Evolutionary conservation across 257 asterid species (phyloP).

Genomic region (Solanum chilense): DNA sequence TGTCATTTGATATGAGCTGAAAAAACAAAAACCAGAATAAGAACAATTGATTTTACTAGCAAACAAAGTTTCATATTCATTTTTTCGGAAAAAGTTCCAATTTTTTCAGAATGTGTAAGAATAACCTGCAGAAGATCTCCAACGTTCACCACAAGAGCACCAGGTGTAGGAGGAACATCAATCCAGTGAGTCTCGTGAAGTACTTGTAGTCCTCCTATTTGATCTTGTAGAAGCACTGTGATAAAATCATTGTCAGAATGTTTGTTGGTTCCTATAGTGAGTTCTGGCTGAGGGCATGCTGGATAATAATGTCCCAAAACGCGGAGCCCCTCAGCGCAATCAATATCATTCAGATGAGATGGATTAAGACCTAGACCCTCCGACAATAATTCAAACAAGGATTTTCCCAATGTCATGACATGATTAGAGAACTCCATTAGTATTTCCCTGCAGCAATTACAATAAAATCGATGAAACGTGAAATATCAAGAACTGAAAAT

Average conservation of each 20-base stretch:
- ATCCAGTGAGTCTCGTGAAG: constrained; percentile 28
- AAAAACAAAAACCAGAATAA: background rate
- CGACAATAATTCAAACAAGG: constrained; percentile 16
- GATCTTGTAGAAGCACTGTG: constrained; percentile 36
- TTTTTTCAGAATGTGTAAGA: too few relatives aligned
- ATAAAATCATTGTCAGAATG: constrained; percentile 36
- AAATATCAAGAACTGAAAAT: background rate
- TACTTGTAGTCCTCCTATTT: constrained; percentile 41
- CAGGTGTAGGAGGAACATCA: constrained; percentile 29
- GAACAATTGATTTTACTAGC: background rate
- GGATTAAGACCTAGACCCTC: constrained; percentile 22
- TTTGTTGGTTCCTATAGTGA: constrained; percentile 21
- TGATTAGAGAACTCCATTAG: constrained; percentile 17
- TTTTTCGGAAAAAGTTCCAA: background rate
- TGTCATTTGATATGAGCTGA: constrained; percentile 44
- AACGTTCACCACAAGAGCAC: constrained; percentile 30
- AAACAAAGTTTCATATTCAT: background rate
- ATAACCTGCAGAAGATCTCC: constrained; percentile 46
- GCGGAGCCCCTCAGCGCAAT: constrained; percentile 27
- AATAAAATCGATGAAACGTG: background rate
- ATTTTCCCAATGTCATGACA: constrained; percentile 11
- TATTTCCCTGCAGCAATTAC: constrained; percentile 13
- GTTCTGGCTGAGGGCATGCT: constrained; percentile 37
- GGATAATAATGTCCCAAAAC: constrained; percentile 33
- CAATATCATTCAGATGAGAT: constrained; percentile 13